phyloP scores from a whole-genome alignment of 495 filamentous ascomycete species.

The Wilcoxina mikolae region DNA sequence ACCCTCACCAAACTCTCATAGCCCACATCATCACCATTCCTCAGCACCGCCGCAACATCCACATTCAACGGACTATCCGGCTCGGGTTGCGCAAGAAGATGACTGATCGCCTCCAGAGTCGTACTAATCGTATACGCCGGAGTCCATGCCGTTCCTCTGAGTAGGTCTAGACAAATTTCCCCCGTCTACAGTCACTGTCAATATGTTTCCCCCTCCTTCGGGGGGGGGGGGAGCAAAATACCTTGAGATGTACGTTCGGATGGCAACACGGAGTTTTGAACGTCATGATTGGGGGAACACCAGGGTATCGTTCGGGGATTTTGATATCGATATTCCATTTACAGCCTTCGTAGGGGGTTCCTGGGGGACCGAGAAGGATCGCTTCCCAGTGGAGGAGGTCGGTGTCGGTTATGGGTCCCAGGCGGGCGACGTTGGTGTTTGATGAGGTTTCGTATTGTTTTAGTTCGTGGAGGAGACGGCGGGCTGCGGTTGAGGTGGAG shows the following conservation, averaged over 20 bases:
- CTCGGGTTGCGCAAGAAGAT: slow-evolving; percentile 60
- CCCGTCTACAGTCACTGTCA: slow-evolving; percentile 40
- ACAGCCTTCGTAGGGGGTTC: slow-evolving; percentile 40
- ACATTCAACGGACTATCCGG: slow-evolving; percentile 78
- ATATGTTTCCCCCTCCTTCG: neutral
- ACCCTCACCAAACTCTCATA: slow-evolving; percentile 71
- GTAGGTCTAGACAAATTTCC: slow-evolving; percentile 82
- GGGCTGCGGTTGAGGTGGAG: slow-evolving; percentile 3
- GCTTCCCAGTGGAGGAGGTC: slow-evolving; percentile 52
- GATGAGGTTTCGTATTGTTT: slow-evolving; percentile 8
- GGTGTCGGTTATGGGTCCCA: slow-evolving; percentile 33
- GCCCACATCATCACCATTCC: slow-evolving; percentile 59
- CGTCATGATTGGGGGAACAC: slow-evolving; percentile 53
- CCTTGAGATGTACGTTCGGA: slow-evolving; percentile 61
- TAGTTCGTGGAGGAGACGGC: slow-evolving; percentile 19
- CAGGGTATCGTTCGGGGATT: slow-evolving; percentile 66
- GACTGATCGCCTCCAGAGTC: slow-evolving; percentile 61
- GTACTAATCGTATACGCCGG: slow-evolving; percentile 66
- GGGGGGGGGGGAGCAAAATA: slow-evolving; percentile 6
- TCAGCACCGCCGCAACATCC: slow-evolving; percentile 65
- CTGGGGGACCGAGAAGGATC: slow-evolving; percentile 42
- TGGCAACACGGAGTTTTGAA: slow-evolving; percentile 76
- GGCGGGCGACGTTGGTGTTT: too few species aligned
- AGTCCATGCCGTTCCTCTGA: slow-evolving; percentile 62
- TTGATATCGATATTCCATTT: slow-evolving; percentile 67